Conservation (phyloP, 805 yeast genomes). For the Ogataea angusta region DNA sequence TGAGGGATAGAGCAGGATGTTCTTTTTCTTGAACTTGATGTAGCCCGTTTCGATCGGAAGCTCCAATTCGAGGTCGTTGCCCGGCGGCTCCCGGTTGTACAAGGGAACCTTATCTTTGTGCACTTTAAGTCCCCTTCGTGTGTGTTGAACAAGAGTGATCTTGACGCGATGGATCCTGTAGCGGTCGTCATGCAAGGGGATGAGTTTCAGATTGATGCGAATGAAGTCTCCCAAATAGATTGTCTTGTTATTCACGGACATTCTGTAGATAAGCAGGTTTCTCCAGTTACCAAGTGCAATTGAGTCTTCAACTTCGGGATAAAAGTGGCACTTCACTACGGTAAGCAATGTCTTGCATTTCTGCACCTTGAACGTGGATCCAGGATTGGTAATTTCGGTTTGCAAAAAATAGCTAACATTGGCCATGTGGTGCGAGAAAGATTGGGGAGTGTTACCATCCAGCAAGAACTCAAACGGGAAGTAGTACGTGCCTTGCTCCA, state of each 20-base stretch:
- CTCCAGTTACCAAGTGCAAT: constrained; percentile 34
- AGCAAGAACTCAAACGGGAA: constrained; percentile 29
- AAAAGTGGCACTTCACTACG: constrained; percentile 18
- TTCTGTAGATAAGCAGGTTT: constrained; percentile 26
- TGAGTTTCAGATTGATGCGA: constrained; percentile 17
- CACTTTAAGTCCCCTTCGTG: constrained; percentile 11
- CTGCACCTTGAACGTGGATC: constrained; percentile 1
- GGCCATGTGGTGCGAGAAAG: constrained; percentile 22
- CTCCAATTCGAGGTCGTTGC: not conserved
- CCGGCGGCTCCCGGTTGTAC: not conserved
- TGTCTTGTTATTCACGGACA: constrained; percentile 18
- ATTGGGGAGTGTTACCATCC: constrained; percentile 23
- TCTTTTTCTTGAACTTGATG: constrained; percentile 1
- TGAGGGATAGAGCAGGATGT: constrained; percentile 21
- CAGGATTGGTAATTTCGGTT: not conserved
- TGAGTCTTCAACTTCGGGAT: constrained; percentile 13
- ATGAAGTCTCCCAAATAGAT: constrained; percentile 20
- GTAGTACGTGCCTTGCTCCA: constrained; percentile 21
- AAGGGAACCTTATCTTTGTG: not conserved
- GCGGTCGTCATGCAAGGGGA: constrained; percentile 22
- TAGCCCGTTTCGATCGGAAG: constrained; percentile 2
- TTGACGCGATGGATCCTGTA: constrained; percentile 24
- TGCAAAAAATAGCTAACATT: constrained; percentile 19
- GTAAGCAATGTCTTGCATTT: constrained; percentile 9
- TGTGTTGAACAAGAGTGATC: constrained; percentile 24